Base-by-base conservation (phyloP, 306 rosid genomes). In the Prunus campanulata region DNA sequence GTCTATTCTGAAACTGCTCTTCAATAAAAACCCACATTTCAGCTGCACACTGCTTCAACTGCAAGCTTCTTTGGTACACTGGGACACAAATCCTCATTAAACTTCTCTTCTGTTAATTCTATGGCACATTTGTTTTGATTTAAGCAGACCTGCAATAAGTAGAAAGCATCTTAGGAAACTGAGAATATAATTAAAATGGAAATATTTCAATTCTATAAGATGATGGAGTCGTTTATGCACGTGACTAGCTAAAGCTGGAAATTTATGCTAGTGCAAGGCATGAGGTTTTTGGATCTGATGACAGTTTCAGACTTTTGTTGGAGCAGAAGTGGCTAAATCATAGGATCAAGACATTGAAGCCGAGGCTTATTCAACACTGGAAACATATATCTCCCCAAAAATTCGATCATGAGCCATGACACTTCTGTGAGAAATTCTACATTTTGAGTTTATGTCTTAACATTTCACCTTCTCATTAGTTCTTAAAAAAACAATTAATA, bases 21-120 rank as follows among this genome's bases (percentile, higher is more conserved):
- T 3, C 29, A 24, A 8, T 60, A 25, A 13, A 60, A 60, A 56
- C 42, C 20, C 39, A n/a, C 71, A 54, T 60, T 70, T 87, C 88
- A 90, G 82, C 85, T 83, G 82, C 96, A 94, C 16, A 81, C 79
- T 3, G 89, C 95, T 86, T 94, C 93, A 59, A 89, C 93, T 7
- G 96, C 98, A 77, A 91, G 93, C 86, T 87, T 94, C 90, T 83
- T 86, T 3, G 86, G 74, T 66, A 74, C 80, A 55, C 74, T 78
- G 25, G 80, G 66, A 69, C 96, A 90, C 82, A 82, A 62, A 81
- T 78, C 78, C 77, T 32, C 79, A 10, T 80, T 78, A 83, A 90
- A 91, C 51, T 82, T 88, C 74, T 86, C 90, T 77, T 81, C 89
- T 55, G 63, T 81, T 80, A 90, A 32, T 76, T 85, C 85, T 74